Percentiles rank a stretch among this genome's conserved stretches.
Conservation (phyloP, 2,329 filamentous ascomycete genomes). For the Monosporascus sp. region DNA sequence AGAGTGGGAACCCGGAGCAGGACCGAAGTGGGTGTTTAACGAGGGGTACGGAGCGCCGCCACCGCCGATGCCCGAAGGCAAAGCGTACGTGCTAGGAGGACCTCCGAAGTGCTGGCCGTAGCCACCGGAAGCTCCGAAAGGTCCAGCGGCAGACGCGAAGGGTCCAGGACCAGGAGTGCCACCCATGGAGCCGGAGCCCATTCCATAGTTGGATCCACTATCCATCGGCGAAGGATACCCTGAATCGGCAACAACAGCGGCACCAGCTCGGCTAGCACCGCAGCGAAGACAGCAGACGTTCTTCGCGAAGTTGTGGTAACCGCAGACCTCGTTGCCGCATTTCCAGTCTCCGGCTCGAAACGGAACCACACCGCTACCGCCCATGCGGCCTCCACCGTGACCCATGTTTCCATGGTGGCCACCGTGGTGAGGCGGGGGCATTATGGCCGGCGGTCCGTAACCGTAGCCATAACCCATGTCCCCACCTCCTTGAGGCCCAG, state of each 20-base stretch:
- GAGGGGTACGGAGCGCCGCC: slow-evolving; percentile 75
- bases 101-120: slow-evolving; percentile 81
- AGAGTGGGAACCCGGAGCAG: slow-evolving; percentile 72
- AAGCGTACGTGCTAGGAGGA: slow-evolving; percentile 80
- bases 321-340: slow-evolving; percentile 93
- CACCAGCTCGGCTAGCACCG: slow-evolving; percentile 88
- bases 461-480: slow-evolving; percentile 47
- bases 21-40: slow-evolving; percentile 76
- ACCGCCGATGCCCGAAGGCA: slow-evolving; percentile 80
- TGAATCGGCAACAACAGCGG: slow-evolving; percentile 90
- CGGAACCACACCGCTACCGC: slow-evolving; percentile 80
- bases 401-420: slow-evolving; percentile 47
- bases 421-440: slow-evolving; percentile 73
- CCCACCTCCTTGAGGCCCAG: slow-evolving; percentile 57
- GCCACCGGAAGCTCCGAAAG: slow-evolving; percentile 60
- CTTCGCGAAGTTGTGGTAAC: slow-evolving; percentile 99
- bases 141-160: slow-evolving; percentile 64
- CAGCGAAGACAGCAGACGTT: slow-evolving; percentile 97
- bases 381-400: slow-evolving; percentile 64
- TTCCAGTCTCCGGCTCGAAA: slow-evolving; percentile 99
- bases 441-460: slow-evolving; percentile 72
- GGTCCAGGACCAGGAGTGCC: slow-evolving; percentile 75
- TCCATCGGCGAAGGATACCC: slow-evolving; percentile 91
- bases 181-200: slow-evolving; percentile 83
- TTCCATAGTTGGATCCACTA: slow-evolving; percentile 73